Conservation (phyloP, 73 alveolate species). For the Paramecium sonneborni region DNA sequence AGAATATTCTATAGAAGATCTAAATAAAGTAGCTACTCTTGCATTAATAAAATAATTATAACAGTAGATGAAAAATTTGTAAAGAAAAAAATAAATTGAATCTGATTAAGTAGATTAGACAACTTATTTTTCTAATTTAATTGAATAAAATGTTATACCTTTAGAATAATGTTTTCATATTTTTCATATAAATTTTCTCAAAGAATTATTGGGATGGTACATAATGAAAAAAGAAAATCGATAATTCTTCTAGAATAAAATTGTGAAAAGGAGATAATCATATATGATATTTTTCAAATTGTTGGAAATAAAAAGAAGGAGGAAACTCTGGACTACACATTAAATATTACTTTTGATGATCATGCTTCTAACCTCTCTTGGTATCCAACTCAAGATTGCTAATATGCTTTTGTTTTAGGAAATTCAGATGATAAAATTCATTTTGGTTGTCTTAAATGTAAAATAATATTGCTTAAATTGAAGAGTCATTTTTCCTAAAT, state of each 20-base stretch:
- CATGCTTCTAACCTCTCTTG: conserved; percentile 70
- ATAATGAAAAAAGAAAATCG: conserved; percentile 57
- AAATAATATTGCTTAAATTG: conserved; percentile 75
- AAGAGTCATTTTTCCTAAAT: conserved; percentile 67
- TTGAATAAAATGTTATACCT: conserved; percentile 60
- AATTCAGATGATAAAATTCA: conserved; percentile 52
- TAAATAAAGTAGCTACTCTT: conserved; percentile 4
- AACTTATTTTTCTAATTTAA: conserved; percentile 58
- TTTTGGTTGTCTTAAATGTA: conserved; percentile 70
- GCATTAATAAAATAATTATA: conserved; percentile 49
- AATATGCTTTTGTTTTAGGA: conserved; percentile 67
- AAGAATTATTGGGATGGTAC: conserved; percentile 7
- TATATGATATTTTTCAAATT: conserved; percentile 33
- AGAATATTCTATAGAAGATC: not conserved
- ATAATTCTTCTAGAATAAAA: conserved; percentile 64
- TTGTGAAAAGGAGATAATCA: conserved; percentile 61
- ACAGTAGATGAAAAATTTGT: not conserved
- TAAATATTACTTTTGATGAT: conserved; percentile 58
- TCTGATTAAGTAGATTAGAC: conserved; percentile 62
- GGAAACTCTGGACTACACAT: conserved; percentile 47
- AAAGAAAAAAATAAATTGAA: not conserved
- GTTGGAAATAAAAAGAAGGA: conserved; percentile 60
- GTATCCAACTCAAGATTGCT: conserved; percentile 84
- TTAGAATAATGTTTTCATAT: conserved; percentile 69
- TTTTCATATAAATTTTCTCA: conserved; percentile 70